phyloP scores from a whole-genome alignment of 768 basidiomycete genomes.

The Russula olivacea region DNA sequence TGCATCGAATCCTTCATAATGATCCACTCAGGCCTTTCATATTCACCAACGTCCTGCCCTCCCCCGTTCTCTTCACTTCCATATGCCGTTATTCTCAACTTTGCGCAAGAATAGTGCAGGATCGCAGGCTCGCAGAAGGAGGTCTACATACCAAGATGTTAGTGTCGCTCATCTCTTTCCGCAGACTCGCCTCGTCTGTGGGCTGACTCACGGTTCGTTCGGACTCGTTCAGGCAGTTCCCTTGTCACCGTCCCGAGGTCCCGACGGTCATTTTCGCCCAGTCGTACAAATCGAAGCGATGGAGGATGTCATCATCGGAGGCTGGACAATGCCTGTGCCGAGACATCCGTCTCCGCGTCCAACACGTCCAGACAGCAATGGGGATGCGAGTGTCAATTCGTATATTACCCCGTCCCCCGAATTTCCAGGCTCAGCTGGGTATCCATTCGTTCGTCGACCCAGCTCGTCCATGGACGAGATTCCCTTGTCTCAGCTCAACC shows the following conservation, averaged over 20 bases:
- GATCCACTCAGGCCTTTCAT: no score
- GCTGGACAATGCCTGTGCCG: slow-evolving; percentile 37
- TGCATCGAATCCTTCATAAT: no score
- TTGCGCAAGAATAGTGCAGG: slow-evolving; percentile 64
- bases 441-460: slow-evolving; percentile 3
- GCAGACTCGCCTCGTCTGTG: background rate
- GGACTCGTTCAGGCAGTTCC: slow-evolving; percentile 26
- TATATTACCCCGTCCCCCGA: background rate
- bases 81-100: background rate
- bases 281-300: slow-evolving; percentile 56
- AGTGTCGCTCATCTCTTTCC: background rate
- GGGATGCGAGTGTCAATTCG: background rate
- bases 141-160: slow-evolving; percentile 48
- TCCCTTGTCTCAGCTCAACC: slow-evolving; percentile 46
- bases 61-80: no score
- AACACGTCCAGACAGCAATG: slow-evolving; percentile 39
- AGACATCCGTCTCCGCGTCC: slow-evolving; percentile 38
- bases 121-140: slow-evolving; percentile 58
- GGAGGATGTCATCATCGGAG: slow-evolving; percentile 56
- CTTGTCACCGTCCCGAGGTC: slow-evolving; percentile 34
- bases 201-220: slow-evolving; percentile 31
- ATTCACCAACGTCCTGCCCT: background rate
- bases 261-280: slow-evolving; percentile 50
- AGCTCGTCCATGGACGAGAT: slow-evolving; percentile 26
- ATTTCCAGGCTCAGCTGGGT: slow-evolving; percentile 6